These are phyloP conservation scores for Aspergillus ustus DNA, from an alignment of 2,329 filamentous ascomycete genomes.

Conservation along the genomic window DNA sequence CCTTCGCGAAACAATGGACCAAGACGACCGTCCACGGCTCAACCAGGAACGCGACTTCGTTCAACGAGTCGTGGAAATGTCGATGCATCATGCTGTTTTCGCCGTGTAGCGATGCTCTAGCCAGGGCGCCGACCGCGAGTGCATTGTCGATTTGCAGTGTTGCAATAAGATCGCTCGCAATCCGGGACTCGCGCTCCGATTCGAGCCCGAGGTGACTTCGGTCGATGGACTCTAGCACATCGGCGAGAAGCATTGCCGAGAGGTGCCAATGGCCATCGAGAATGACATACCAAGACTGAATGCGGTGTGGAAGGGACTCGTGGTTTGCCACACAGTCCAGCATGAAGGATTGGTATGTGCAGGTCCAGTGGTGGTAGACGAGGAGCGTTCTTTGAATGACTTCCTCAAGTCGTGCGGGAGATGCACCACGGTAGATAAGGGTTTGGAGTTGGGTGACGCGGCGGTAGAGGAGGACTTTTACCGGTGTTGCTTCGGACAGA, in stretches of 20 bases:
- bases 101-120: neutral
- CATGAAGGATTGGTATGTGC: constrained; percentile 3
- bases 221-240: constrained; percentile 59
- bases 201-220: constrained; percentile 26
- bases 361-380: constrained; percentile 9
- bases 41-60: constrained; percentile 9
- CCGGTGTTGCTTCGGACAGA: constrained; percentile 8
- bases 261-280: constrained; percentile 64
- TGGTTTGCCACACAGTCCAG: constrained; percentile 12
- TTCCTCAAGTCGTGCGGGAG: neutral
- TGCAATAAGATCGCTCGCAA: neutral
- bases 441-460: constrained; percentile 15
- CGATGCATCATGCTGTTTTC: neutral
- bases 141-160: constrained; percentile 6
- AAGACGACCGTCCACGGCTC: constrained; percentile 11
- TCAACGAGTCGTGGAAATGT: constrained; percentile 9
- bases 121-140: neutral
- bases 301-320: constrained; percentile 32
- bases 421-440: constrained; percentile 6
- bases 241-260: constrained; percentile 59
- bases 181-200: neutral
- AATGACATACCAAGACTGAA: constrained; percentile 65
- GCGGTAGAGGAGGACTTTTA: constrained; percentile 12
- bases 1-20: constrained; percentile 7
- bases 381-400: constrained; percentile 1